Conservation (phyloP, 202 grass and related monocot species). For the Panicum hallii region DNA sequence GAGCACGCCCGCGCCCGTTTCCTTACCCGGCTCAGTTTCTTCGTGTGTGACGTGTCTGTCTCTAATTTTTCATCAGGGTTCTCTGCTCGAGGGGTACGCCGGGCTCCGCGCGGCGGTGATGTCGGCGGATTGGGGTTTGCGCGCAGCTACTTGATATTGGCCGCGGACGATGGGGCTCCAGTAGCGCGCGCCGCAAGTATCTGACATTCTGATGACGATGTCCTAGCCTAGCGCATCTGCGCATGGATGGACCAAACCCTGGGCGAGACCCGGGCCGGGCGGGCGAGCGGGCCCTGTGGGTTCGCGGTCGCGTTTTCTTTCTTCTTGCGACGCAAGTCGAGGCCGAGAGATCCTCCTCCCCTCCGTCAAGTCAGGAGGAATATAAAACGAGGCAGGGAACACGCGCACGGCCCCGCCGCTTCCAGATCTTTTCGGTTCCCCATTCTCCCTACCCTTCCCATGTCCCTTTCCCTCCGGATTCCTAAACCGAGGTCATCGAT, state of each 20-base stretch:
- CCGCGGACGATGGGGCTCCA: no score
- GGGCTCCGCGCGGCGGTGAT: no score
- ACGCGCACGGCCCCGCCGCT: not conserved
- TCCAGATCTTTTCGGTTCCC: slow-evolving; percentile 26
- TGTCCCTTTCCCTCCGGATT: slow-evolving; percentile 6
- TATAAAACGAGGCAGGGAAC: slow-evolving; percentile 25
- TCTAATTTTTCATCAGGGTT: no score
- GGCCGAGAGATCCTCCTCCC: not conserved
- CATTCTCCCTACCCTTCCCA: no score
- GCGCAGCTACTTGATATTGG: no score
- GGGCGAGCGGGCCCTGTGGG: not conserved
- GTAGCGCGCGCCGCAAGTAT: not conserved
- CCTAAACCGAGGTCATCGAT: slow-evolving; percentile 8
- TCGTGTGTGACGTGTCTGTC: no score
- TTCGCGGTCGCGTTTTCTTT: not conserved
- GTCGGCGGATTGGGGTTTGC: no score
- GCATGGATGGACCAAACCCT: not conserved
- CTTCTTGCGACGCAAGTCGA: slow-evolving; percentile 51
- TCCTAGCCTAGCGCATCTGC: not conserved
- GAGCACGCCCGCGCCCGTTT: no score
- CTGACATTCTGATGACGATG: not conserved
- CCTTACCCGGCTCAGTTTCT: no score
- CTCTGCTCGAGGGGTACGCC: no score
- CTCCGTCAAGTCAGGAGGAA: slow-evolving; percentile 44
- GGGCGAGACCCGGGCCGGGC: not conserved